Base-by-base conservation (phyloP, 1,139 yeast species). In the Geotrichum cucujoidarum region DNA sequence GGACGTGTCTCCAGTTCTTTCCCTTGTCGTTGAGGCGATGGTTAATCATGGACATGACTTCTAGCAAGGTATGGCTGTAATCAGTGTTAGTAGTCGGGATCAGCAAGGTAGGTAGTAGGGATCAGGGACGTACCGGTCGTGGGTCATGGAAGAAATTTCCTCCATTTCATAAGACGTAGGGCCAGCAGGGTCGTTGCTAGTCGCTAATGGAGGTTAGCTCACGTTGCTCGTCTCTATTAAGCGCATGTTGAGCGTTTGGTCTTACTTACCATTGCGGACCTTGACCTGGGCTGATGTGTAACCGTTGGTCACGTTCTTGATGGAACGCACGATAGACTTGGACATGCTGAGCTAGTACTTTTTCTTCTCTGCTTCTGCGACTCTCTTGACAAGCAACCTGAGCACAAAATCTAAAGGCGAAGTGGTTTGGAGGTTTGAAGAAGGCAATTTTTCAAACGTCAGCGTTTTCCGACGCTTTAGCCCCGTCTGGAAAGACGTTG, bases 1-100 rank as follows among this genome's bases (percentile, higher is more conserved):
- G 92, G 41, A 92, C 92, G 67, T 92, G 98, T 57, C 97, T 79
- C 98, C 98, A 92, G 69, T 92, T 87, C 66, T 90, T 92, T 52
- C 98, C 98, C 72, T 90, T 90, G 63, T 92, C 98, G 63, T 92
- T 92, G 59, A 92, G 73, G 56, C 99, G 77, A 58, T 90, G 81
- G 68, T 90, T 97, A 47, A 92, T 69, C 88, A 94, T 89, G 62
- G 92, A 97, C 95, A 92, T 86, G 44, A 92, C 80, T 61, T 90
- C 96, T 61, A 88, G 76, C 58, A 90, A 82, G 58, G 88, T 95
- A 6, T 86, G 81, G 56, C 42, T 39, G n/a, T n/a, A n/a, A n/a
- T n/a, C n/a, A 20, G 10, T 13, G 13, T 4, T n/a, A 33, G 36
- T 4, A 5, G 11, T n/a, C 5, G 21, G n/a, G 14, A 7, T n/a